Evolutionary conservation across 805 yeast genomes (phyloP).

Genomic region (Kuraishia capsulata): DNA sequence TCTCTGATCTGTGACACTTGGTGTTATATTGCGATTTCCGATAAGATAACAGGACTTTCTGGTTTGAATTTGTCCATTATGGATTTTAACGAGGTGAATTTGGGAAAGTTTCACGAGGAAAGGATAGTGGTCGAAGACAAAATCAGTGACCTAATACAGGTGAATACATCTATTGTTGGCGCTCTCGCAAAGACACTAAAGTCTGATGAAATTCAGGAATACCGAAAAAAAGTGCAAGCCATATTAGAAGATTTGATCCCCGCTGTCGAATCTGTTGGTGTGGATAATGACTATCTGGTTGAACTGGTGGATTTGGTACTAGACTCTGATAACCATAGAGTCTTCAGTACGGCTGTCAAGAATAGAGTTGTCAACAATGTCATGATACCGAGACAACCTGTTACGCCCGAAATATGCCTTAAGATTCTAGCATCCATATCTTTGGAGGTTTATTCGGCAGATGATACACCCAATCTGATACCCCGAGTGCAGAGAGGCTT

Average conservation of each 20-base stretch:
- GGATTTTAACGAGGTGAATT: too few species aligned
- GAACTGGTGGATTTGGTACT: background rate
- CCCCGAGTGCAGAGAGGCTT: background rate
- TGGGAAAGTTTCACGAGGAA: too few species aligned
- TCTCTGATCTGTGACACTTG: too few species aligned
- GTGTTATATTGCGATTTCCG: too few species aligned
- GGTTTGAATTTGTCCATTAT: too few species aligned
- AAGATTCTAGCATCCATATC: background rate
- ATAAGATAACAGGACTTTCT: too few species aligned
- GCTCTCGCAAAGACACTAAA: background rate
- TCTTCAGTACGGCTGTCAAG: conserved; percentile 1
- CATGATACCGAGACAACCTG: background rate
- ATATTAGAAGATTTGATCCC: background rate
- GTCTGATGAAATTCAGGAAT: background rate
- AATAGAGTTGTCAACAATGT: background rate
- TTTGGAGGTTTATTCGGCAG: background rate
- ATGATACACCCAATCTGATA: background rate
- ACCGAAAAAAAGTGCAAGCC: background rate
- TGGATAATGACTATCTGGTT: background rate
- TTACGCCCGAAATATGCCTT: background rate
- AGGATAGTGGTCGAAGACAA: background rate
- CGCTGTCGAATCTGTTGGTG: background rate
- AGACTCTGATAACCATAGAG: background rate
- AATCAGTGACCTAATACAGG: background rate
- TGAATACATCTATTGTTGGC: background rate